These are phyloP conservation scores for Vicia villosa DNA, from an alignment of 306 rosid genomes.

Conservation along the genomic window DNA sequence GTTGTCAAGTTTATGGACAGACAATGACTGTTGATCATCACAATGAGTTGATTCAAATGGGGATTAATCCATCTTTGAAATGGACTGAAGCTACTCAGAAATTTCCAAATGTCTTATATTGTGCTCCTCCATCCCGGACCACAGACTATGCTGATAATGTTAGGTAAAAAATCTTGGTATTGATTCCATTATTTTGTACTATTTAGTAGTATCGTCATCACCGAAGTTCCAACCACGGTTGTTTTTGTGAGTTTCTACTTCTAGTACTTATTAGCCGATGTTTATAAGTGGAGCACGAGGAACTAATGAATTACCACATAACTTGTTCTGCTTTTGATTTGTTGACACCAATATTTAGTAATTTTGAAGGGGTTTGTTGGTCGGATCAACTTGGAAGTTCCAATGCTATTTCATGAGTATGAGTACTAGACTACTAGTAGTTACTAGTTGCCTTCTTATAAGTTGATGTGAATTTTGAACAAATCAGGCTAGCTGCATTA, in stretches of 20 bases:
- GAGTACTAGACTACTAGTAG: no score
- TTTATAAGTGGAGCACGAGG: not conserved
- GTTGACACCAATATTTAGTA: constrained; percentile 12
- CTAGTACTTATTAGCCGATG: no score
- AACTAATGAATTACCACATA: not conserved
- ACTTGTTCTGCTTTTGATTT: constrained; percentile 20
- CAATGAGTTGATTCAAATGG: constrained; percentile 70
- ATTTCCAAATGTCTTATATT: constrained; percentile 74
- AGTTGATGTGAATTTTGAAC: constrained; percentile 34
- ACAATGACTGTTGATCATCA: constrained; percentile 82
- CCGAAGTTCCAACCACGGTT: no score
- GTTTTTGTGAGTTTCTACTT: no score
- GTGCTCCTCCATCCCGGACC: constrained; percentile 91
- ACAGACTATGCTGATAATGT: constrained; percentile 70
- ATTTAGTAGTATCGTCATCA: not conserved
- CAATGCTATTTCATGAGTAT: constrained; percentile 10
- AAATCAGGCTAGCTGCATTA: constrained; percentile 68
- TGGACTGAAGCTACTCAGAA: constrained; percentile 52
- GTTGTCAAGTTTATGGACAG: constrained; percentile 77
- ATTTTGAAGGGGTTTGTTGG: constrained; percentile 14
- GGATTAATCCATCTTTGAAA: constrained; percentile 74
- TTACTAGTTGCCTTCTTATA: not conserved
- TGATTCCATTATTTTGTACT: constrained; percentile 14
- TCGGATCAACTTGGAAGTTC: constrained; percentile 32
- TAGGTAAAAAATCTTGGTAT: constrained; percentile 51